Evolutionary conservation across 306 rosid species (phyloP), one percentile per base, ranked within the genome.

Genomic region (Quercus rubra): DNA sequence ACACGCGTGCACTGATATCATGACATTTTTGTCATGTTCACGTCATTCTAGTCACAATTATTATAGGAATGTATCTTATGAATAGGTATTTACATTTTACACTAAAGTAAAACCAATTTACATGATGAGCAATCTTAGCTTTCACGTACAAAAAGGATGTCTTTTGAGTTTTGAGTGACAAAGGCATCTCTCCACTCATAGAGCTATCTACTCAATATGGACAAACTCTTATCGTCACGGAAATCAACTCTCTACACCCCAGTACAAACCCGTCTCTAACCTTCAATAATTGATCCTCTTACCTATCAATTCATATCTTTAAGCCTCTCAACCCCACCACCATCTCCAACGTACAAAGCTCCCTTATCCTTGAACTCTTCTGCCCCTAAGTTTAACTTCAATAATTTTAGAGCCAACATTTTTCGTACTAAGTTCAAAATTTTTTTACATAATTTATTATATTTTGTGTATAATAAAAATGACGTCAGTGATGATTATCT

Each of bases 201-300:
- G 20, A 38, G 55, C 78, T 66, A 57, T 58, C 21, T 56, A 63
- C 51, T 62, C 67, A 43, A 55, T 51, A 71, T 72, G 28, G 66
- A 72, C 52, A 71, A 73, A 73, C 78, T 43, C 85, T 68, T 68
- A 51, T 82, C 61, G 79, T 74, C 58, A 2, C 67, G 77, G 57
- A 73, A 83, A 49, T 78, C 55, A 73, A 78, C 61, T 25, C 62
- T 19, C 62, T 19, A 51, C 21, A 54, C 69, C 2, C 67, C 10
- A n/a, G 35, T 18, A 54, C 59, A n/a, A 59, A 58, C 56, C 54
- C 56, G 8, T 55, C 11, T 62, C 30, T 64, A 66, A 46, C 30
- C 54, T 23, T 43, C 75, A 79, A 71, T 79, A 38, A 79, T 79
- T 71, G 38, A 33, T 7, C 46, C 27, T 52, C 52, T 33, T 35